Percentiles rank a stretch among this genome's conserved stretches.
These are phyloP conservation scores for Naganishia liquefaciens DNA, from an alignment of 1,284 basidiomycete genomes.

Conservation along the genomic window DNA sequence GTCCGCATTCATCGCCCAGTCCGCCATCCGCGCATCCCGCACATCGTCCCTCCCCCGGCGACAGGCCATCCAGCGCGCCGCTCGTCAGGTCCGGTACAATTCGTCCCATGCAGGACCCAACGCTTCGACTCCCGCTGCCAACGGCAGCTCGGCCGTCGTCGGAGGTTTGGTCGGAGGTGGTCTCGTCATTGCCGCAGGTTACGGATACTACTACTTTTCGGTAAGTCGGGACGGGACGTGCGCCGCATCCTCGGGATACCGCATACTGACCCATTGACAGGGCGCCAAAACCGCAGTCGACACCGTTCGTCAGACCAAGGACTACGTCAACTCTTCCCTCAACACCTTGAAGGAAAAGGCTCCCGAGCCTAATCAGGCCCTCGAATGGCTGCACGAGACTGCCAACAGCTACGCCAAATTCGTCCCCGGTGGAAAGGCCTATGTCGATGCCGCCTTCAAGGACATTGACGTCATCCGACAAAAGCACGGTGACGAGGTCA, in stretches of 20 bases:
- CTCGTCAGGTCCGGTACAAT: slow-evolving; percentile 28
- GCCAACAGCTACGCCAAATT: slow-evolving; percentile 56
- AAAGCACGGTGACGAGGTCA: slow-evolving; percentile 56
- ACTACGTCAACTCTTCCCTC: slow-evolving; percentile 52
- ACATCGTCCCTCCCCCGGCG: slow-evolving; percentile 11
- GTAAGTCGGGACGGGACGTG: slow-evolving; percentile 33
- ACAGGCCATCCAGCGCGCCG: slow-evolving; percentile 27
- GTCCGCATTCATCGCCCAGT: slow-evolving; percentile 42
- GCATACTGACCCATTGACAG: slow-evolving; percentile 5
- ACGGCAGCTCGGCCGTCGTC: slow-evolving; percentile 23
- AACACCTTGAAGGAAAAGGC: slow-evolving; percentile 50
- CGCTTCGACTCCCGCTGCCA: slow-evolving; percentile 14
- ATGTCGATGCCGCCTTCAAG: slow-evolving; percentile 57
- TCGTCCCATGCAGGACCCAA: slow-evolving; percentile 25
- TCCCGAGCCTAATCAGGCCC: slow-evolving; percentile 52
- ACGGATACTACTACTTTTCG: slow-evolving; percentile 55
- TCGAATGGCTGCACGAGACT: slow-evolving; percentile 54
- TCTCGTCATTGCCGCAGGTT: slow-evolving; percentile 39
- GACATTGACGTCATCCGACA: slow-evolving; percentile 55
- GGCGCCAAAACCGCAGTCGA: slow-evolving; percentile 52
- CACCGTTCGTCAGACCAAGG: slow-evolving; percentile 48
- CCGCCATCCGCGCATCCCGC: slow-evolving; percentile 26
- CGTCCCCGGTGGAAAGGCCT: slow-evolving; percentile 56
- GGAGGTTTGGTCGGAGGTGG: slow-evolving; percentile 33
- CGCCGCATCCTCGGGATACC: no score